Evolutionary conservation across 2,329 filamentous ascomycete species (phyloP), one percentile per base, ranked within the genome.

Genomic region (Shiraia bambusicola): DNA sequence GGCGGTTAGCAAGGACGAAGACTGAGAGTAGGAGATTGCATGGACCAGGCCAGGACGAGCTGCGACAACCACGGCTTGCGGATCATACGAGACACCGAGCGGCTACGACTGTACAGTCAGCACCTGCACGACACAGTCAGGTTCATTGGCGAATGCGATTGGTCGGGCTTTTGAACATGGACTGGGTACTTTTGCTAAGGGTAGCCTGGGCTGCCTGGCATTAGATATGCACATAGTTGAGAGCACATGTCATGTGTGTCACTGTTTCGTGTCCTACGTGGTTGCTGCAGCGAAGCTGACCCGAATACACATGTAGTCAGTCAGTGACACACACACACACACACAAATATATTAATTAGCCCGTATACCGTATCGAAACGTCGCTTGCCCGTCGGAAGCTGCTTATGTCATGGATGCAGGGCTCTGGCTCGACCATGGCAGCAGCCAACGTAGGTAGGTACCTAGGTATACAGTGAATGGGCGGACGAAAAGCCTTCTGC

Each of bases 221-320:
- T n/a, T n/a, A n/a, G n/a, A n/a, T n/a, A n/a, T n/a, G n/a, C n/a
- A n/a, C 30, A 13, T 30, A 34, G 39, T 15, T 22, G 25, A 17
- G 31, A 13, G 22, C 19, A 9, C 28, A 14, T 32, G 40, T 29
- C 19, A 22, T 5, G 19, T 8, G 19, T 22, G 19, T 22, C 8
- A 5, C 8, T 22, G 19, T 8, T 4, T 22, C 19, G 4, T 33
- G 40, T 34, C 26, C 30, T 33, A 45, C 41, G 51, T 50, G 48
- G 49, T 51, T 51, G 53, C 55, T 55, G 51, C 53, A 48, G 51
- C 43, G 40, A 56, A 49, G 49, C 51, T 50, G 50, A 42, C 29
- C 29, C 17, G 24, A 28, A 28, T 28, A 26, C 14, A 26, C 36
- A 17, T 25, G 15, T 26, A 27, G 28, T 31, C 7, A 10, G 27